Evolutionary conservation across 2,329 filamentous ascomycete genomes (phyloP).

Genomic region (Coniochaeta hoffmannii): DNA sequence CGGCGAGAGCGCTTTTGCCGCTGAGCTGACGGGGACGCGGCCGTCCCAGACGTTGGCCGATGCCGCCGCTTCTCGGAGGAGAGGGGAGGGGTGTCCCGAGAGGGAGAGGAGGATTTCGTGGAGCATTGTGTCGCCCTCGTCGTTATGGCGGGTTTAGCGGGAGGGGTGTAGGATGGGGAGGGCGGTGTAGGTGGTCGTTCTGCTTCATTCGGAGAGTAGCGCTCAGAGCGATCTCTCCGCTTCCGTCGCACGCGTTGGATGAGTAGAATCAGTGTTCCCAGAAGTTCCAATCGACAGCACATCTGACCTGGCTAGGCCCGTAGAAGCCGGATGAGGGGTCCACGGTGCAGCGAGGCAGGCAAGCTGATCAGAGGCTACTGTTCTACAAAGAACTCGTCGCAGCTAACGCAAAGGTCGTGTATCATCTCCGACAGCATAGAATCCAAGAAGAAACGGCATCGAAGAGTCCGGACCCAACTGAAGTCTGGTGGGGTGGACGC

Average conservation of each 20-base stretch:
- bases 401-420: no score
- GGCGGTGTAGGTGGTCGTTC: not conserved
- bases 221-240: constrained; percentile 12
- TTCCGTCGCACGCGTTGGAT: constrained; percentile 33
- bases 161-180: constrained; percentile 2
- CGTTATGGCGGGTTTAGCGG: not conserved
- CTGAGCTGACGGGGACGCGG: constrained; percentile 28
- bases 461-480: no score
- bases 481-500: not conserved
- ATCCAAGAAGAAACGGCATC: no score
- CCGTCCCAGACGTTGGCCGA: constrained; percentile 30
- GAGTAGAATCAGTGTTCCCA: constrained; percentile 42
- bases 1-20: constrained; percentile 54
- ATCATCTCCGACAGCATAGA: no score
- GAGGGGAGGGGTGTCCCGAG: constrained; percentile 84
- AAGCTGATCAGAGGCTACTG: no score
- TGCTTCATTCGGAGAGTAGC: constrained; percentile 6
- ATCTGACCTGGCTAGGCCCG: constrained; percentile 20
- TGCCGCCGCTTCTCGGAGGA: constrained; percentile 56
- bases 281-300: constrained; percentile 45
- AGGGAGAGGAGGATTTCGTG: constrained; percentile 97
- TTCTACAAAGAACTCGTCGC: no score
- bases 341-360: no score
- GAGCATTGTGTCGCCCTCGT: constrained; percentile 56
- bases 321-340: no score